phyloP scores from a whole-genome alignment of 106 monocot species.

The Iris macrosiphon region DNA sequence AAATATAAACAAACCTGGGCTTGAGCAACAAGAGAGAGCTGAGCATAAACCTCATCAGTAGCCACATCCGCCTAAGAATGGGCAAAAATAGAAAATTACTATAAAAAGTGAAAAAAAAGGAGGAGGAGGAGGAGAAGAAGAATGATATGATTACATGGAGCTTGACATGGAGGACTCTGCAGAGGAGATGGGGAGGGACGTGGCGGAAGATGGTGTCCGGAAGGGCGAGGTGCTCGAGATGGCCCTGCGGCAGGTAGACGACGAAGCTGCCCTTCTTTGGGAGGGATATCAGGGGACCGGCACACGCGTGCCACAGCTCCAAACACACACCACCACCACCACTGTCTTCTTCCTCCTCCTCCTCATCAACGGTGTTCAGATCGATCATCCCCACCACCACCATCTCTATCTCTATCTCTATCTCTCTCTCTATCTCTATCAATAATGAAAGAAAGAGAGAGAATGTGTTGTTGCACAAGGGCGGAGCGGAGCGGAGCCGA shows the following conservation, averaged over 20 bases:
- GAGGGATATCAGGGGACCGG: slow-evolving; percentile 64
- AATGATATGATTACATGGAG: slow-evolving; percentile 49
- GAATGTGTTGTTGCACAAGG: no score
- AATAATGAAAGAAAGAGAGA: no score
- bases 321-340: slow-evolving; percentile 38
- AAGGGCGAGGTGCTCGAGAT: slow-evolving; percentile 45
- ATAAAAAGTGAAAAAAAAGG: background rate
- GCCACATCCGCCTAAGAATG: slow-evolving; percentile 58
- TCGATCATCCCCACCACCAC: slow-evolving; percentile 66
- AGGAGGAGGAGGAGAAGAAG: no score
- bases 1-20: slow-evolving; percentile 47
- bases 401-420: no score
- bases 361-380: slow-evolving; percentile 67
- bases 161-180: slow-evolving; percentile 71
- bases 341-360: background rate
- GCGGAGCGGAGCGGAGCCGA: no score
- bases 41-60: slow-evolving; percentile 82
- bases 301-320: slow-evolving; percentile 98
- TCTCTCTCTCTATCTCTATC: no score
- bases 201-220: background rate
- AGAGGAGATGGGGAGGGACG: slow-evolving; percentile 70
- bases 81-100: background rate
- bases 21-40: slow-evolving; percentile 60
- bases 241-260: slow-evolving; percentile 94
- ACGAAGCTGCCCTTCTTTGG: slow-evolving; percentile 75